A percentile compares a stretch with the other conserved stretches of the same genome.
Conservation (phyloP, 371 early-diverging fungal species). For the Smittium culicis region DNA sequence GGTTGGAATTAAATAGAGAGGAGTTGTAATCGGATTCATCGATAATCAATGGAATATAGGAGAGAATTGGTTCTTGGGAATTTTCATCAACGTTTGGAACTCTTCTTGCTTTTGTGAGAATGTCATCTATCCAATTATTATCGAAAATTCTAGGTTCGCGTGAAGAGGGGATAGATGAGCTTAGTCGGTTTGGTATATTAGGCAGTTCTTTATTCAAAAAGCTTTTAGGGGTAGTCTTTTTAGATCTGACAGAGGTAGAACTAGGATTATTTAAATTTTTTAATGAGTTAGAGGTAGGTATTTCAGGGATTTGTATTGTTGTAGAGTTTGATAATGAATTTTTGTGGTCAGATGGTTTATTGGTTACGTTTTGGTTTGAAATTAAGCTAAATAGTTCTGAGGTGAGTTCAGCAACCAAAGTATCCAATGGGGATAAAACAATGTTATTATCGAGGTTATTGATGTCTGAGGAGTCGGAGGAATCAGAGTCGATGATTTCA, state of each 20-base stretch:
- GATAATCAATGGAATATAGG: conserved; percentile 15
- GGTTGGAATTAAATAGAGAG: background rate
- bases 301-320: background rate
- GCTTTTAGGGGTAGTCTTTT: background rate
- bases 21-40: background rate
- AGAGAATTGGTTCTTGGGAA: conserved; percentile 27
- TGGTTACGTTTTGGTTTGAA: conserved; percentile 10
- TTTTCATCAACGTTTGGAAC: conserved; percentile 31
- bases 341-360: background rate
- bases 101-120: conserved; percentile 28
- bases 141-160: conserved; percentile 24
- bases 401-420: conserved; percentile 29
- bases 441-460: conserved; percentile 14
- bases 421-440: conserved; percentile 32
- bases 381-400: conserved; percentile 32
- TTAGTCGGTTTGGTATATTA: conserved; percentile 2
- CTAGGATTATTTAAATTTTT: background rate
- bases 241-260: background rate
- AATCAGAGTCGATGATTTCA: background rate
- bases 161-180: conserved; percentile 13
- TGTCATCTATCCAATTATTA: conserved; percentile 33
- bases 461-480: background rate
- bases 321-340: background rate
- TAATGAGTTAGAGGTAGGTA: background rate
- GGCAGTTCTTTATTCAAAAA: conserved; percentile 2